These are phyloP conservation scores for Colletotrichum eremochloae DNA, from an alignment of 2,329 filamentous ascomycete species.

Conservation along the genomic window DNA sequence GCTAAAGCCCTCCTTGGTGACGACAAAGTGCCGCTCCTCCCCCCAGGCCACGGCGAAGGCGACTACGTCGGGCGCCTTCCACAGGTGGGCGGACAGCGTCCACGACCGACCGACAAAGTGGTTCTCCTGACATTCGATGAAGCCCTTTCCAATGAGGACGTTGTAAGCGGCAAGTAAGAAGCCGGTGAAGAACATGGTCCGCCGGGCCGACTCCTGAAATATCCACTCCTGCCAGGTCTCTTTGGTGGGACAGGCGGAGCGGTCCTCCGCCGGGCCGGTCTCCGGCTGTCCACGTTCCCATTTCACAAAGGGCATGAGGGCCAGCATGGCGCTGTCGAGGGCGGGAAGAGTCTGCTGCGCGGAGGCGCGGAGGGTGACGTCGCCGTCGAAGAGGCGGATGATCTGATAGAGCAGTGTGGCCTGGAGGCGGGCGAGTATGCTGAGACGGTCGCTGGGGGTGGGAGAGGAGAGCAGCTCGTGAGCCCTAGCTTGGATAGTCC, in stretches of 20 bases:
- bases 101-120: constrained; percentile 52
- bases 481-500: constrained; percentile 60
- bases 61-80: constrained; percentile 52
- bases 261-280: constrained; percentile 47
- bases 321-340: constrained; percentile 52
- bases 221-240: constrained; percentile 66
- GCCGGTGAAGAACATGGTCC: constrained; percentile 63
- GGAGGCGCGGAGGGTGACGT: constrained; percentile 51
- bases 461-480: constrained; percentile 57
- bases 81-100: constrained; percentile 56
- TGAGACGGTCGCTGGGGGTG: constrained; percentile 47
- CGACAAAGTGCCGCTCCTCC: constrained; percentile 52
- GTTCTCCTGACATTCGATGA: constrained; percentile 48
- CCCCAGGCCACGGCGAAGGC: constrained; percentile 56
- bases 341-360: constrained; percentile 49
- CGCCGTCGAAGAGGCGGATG: constrained; percentile 60
- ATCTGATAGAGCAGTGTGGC: constrained; percentile 61
- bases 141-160: constrained; percentile 48
- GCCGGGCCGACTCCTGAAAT: constrained; percentile 65
- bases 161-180: constrained; percentile 59
- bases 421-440: constrained; percentile 55
- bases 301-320: constrained; percentile 50
- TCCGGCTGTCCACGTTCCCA: constrained; percentile 47
- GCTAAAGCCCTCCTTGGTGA: constrained; percentile 48
- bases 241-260: constrained; percentile 56